Evolutionary conservation across 2,329 filamentous ascomycete species (phyloP), one percentile per base, ranked within the genome.

Genomic region (Pestalotiopsis sp.): DNA sequence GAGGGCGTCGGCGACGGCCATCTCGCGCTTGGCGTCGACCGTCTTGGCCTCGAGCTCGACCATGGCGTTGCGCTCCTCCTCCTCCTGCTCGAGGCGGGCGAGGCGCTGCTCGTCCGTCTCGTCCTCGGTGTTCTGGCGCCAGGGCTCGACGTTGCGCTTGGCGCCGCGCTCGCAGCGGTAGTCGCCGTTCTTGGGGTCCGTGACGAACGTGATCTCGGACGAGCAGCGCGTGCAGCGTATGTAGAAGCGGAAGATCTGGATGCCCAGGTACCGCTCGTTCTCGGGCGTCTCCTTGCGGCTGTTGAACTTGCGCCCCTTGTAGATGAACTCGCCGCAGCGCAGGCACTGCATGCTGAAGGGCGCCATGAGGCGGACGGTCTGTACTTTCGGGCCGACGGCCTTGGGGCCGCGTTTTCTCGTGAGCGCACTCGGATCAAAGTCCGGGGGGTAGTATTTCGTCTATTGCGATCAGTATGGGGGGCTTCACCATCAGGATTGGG

Each of bases 301-400:
- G 82, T 98, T 98, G 87, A 98, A 98, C 77, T 98, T 98, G 70
- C 95, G 90, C 0, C 95, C 95, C 75, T 94, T 93, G 85, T 97
- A 95, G 77, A 97, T 96, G 83, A 92, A 97, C 81, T 97, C 93
- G 1, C 39, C 52, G 70, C 85, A 87, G 0, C 80, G 80, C 2
- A 80, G 81, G 72, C 84, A 86, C 45, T 82, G 82, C 75, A 78
- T 77, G 31, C 59, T 90, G 81, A 95, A 96, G 3, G 94, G 93
- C 0, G 93, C 92, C 94, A 98, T 98, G 41, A 98, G 86, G 59
- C 95, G 91, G 66, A 98, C 94, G 0, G 92, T 94, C 76, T 97
- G 93, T 9, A 94, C 87, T 74, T 93, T 93, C 0, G 93, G 93
- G 0, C 93, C 95, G 6, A 88, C 87, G 68, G 89, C 84, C 78